Evolutionary conservation across 345 rosid genomes (phyloP), one percentile per base, ranked within the genome.

Genomic region (Jatropha curcas): DNA sequence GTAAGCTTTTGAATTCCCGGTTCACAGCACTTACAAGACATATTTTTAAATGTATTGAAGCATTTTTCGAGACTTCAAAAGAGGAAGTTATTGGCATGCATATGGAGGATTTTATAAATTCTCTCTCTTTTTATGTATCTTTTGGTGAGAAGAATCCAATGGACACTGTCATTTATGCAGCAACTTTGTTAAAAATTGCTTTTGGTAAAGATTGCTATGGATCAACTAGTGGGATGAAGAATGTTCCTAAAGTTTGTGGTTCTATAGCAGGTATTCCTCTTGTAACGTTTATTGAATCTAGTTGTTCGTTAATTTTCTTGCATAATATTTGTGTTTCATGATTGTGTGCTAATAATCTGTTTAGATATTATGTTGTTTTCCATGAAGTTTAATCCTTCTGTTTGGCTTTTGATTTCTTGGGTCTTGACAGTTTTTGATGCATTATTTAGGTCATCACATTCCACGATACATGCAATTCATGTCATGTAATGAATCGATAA

Each of bases 21-120:
- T 88, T 85, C 71, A 85, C 96, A 34, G 79, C 76, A 3, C 78
- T 88, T 72, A 91, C 98, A 2, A 73, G 88, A 74, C 89, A 87
- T 61, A 63, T 89, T 59, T 83, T 88, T 79, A 82, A 82, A 79
- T 84, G 71, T 60, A 72, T 88, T 57, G 97, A 90, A 70, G 86
- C 76, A 8, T 80, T 85, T 76, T 83, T 87, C 58, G 87, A 77
- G 74, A 81, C 63, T 76, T 82, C 84, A 63, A 72, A 66, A 20
- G 82, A 79, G 71, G 81, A 82, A 74, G 68, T 78, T 58, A 67
- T 82, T 75, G 65, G 82, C 74, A 81, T 83, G 10, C 90, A 70
- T 73, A 53, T 66, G 13, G 96, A 91, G 80, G 75, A 77, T 45
- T 58, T 87, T 63, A 67, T 89, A 35, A 67, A 79, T 67, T 81